phyloP scores from a whole-genome alignment of 805 yeast species.

The Hanseniaspora vineae region DNA sequence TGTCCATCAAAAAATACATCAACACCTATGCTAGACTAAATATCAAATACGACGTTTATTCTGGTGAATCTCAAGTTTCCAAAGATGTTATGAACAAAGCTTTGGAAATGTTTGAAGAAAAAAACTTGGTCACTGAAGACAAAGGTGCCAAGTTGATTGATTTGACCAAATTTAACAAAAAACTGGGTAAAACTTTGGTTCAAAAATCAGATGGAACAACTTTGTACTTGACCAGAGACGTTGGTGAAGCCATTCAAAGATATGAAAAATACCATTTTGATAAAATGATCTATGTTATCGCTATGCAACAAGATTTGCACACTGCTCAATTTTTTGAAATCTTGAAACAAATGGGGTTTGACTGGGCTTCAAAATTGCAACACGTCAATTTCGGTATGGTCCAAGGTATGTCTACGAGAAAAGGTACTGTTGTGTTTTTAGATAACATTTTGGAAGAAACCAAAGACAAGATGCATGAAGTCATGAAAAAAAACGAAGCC shows the following conservation, averaged over 20 bases:
- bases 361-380: conserved; percentile 69
- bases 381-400: conserved; percentile 97
- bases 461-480: conserved; percentile 87
- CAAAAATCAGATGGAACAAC: conserved; percentile 95
- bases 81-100: conserved; percentile 58
- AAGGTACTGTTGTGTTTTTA: conserved; percentile 96
- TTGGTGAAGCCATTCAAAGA: conserved; percentile 93
- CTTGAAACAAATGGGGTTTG: conserved; percentile 76
- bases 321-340: conserved; percentile 89
- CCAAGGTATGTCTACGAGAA: conserved; percentile 95
- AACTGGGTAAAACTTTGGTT: conserved; percentile 83
- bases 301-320: conserved; percentile 93
- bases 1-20: conserved; percentile 76
- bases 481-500: conserved; percentile 82
- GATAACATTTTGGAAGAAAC: conserved; percentile 90
- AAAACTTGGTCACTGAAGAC: conserved; percentile 67
- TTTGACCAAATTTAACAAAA: conserved; percentile 72
- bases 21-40: conserved; percentile 86
- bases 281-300: conserved; percentile 92
- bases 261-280: conserved; percentile 74
- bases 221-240: conserved; percentile 86
- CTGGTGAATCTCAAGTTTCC: conserved; percentile 93
- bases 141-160: conserved; percentile 86
- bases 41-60: conserved; percentile 74
- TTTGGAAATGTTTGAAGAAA: conserved; percentile 46